phyloP scores from a whole-genome alignment of 2,329 filamentous ascomycete species.

The Fusarium drepaniforme region DNA sequence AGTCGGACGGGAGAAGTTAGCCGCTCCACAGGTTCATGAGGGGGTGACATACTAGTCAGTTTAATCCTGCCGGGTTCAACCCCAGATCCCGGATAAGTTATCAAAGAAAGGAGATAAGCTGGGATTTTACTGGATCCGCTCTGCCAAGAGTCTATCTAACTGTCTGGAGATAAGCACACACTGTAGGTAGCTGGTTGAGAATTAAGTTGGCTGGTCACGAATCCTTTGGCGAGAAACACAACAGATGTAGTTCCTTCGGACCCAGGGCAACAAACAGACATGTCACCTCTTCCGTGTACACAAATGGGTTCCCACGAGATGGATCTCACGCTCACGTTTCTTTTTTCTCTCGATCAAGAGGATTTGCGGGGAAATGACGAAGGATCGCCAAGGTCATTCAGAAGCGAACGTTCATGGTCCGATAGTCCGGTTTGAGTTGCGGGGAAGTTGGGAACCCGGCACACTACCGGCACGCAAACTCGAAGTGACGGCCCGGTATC shows the following conservation, averaged over 20 bases:
- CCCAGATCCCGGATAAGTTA: slow-evolving; percentile 1
- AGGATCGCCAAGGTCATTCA: not conserved
- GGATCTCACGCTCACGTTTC: not conserved
- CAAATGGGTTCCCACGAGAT: not conserved
- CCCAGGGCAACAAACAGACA: too few relatives aligned
- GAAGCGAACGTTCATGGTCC: not conserved
- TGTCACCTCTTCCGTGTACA: too few relatives aligned
- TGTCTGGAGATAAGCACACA: not conserved
- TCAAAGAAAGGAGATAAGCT: slow-evolving; percentile 1
- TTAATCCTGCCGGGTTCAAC: not conserved
- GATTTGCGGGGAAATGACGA: slow-evolving; percentile 7
- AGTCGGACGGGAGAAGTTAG: not conserved
- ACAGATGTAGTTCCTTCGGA: too few relatives aligned
- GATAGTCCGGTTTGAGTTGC: not conserved
- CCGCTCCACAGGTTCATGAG: not conserved
- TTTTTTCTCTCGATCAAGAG: not conserved
- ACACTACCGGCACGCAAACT: slow-evolving; percentile 1
- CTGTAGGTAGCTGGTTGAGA: not conserved
- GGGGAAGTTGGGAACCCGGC: slow-evolving; percentile 5
- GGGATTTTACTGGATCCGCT: not conserved
- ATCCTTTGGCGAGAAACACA: too few relatives aligned
- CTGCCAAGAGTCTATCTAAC: slow-evolving; percentile 2
- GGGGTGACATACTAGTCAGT: not conserved
- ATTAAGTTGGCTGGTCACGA: not conserved
- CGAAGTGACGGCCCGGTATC: slow-evolving; percentile 2